Evolutionary conservation across 352 stramenopile species (phyloP), one percentile per base, ranked within the genome.

Genomic region (Phytophthora litchii): DNA sequence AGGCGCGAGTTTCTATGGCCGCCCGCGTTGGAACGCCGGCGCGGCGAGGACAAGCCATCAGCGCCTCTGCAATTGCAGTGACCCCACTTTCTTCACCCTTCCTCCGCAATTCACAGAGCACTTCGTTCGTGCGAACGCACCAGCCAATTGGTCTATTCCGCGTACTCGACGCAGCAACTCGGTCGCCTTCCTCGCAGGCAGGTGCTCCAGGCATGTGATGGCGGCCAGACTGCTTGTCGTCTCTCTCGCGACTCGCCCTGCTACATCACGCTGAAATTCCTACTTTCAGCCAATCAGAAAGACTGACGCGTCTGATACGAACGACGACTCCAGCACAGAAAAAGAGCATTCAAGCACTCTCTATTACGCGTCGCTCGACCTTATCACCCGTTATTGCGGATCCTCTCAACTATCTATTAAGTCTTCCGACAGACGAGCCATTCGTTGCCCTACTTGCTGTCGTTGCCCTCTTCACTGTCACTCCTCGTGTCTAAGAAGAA

Each of bases 261-360:
- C 53, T 54, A 34, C 29, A 7, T 34, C 25, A 31, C 25, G 4
- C 25, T 8, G n/a, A n/a, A n/a, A n/a, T n/a, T n/a, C n/a, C n/a
- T n/a, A n/a, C n/a, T n/a, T n/a, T n/a, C n/a, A n/a, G n/a, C n/a
- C n/a, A n/a, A n/a, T n/a, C n/a, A n/a, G n/a, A n/a, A n/a, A n/a
- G n/a, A n/a, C n/a, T n/a, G n/a, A n/a, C n/a, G n/a, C n/a, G 9
- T 56, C 58, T 64, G 54, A 60, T 64, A 68, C 60, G 27, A 64
- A 20, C 16, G 60, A 69, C 60, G 48, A 64, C 55, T 50, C 4
- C 7, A 42, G 40, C n/a, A 37, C 46, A 68, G 10, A 36, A 35
- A 34, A 37, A 35, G 53, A 43, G 29, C 29, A 11, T 34, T 11
- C 5, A 27, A 27, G 23, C 23, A 27, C 23, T 27, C 23, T 27